Conservation (phyloP, 2,329 filamentous ascomycete genomes). For the Shiraia sp. region DNA sequence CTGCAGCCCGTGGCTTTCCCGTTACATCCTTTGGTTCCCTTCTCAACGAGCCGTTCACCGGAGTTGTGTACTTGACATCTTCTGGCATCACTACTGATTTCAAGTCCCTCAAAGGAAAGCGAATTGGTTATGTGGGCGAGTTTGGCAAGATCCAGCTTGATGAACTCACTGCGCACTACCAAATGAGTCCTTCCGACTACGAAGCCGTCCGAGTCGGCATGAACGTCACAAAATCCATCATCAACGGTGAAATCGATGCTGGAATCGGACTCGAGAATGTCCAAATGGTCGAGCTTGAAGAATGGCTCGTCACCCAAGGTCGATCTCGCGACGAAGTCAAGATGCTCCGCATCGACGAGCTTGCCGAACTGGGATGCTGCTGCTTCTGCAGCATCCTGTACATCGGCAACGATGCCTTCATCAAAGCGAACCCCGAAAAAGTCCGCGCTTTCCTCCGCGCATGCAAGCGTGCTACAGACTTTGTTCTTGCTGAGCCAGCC, state of each 20-base stretch:
- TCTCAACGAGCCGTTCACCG: slow-evolving; percentile 79
- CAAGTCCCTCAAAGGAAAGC: slow-evolving; percentile 73
- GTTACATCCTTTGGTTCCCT: slow-evolving; percentile 74
- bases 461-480: slow-evolving; percentile 75
- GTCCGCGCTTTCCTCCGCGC: slow-evolving; percentile 71
- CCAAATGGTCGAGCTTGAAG: slow-evolving; percentile 80
- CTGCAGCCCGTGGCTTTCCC: slow-evolving; percentile 75
- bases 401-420: slow-evolving; percentile 75
- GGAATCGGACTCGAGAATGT: slow-evolving; percentile 80
- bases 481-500: slow-evolving; percentile 66
- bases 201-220: slow-evolving; percentile 78
- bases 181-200: slow-evolving; percentile 73
- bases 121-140: slow-evolving; percentile 78
- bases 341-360: slow-evolving; percentile 81
- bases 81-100: slow-evolving; percentile 77
- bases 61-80: slow-evolving; percentile 74
- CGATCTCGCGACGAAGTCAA: slow-evolving; percentile 70
- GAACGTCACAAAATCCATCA: slow-evolving; percentile 79
- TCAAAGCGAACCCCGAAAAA: slow-evolving; percentile 67
- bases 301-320: slow-evolving; percentile 69
- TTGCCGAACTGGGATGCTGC: slow-evolving; percentile 79
- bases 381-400: slow-evolving; percentile 84
- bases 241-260: slow-evolving; percentile 71
- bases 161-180: slow-evolving; percentile 77
- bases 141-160: slow-evolving; percentile 84